Conservation (phyloP, 257 asterid genomes). For the Solanum megistacrolobum region DNA sequence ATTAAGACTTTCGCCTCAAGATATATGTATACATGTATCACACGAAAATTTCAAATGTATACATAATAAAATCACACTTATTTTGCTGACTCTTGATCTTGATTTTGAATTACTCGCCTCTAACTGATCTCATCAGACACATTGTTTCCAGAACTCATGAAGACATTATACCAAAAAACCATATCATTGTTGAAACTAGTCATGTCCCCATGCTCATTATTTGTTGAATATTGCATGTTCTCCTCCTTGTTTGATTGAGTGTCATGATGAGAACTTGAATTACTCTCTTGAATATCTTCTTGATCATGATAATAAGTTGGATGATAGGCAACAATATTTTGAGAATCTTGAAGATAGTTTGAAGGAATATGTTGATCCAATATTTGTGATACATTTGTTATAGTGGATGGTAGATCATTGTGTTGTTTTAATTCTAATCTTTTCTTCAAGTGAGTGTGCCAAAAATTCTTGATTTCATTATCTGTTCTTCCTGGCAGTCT, state of each 20-base stretch:
- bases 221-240: not conserved
- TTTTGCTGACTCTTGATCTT: not conserved
- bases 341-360: not conserved
- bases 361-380: not conserved
- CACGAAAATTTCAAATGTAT: not conserved
- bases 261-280: not conserved
- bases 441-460: conserved; percentile 26
- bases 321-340: not conserved
- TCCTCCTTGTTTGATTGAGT: not conserved
- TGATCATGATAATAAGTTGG: not conserved
- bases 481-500: conserved; percentile 22
- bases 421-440: not conserved
- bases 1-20: not conserved
- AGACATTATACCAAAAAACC: conserved; percentile 25
- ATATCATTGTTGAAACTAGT: conserved; percentile 7
- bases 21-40: not conserved
- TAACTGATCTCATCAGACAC: not conserved
- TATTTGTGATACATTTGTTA: not conserved
- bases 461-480: conserved; percentile 21
- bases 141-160: conserved; percentile 9
- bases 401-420: not conserved
- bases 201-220: not conserved
- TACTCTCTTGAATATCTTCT: not conserved
- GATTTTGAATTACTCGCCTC: not conserved
- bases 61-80: not conserved